Percentiles rank a stretch among this genome's conserved stretches.
Conservation (phyloP, 345 rosid species). For the Citrus hindsii region DNA sequence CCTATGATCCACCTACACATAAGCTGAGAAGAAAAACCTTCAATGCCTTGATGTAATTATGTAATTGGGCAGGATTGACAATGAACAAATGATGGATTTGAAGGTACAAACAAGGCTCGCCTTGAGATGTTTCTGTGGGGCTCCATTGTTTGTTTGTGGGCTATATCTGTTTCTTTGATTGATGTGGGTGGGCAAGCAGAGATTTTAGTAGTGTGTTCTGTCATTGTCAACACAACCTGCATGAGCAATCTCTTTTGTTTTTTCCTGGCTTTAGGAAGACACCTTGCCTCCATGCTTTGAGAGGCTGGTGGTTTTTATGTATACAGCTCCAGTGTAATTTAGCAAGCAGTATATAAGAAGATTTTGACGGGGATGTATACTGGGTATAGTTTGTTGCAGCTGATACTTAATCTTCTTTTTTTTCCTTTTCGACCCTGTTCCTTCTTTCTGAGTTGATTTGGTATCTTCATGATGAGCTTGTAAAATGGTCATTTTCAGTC, state of each 20-base stretch:
- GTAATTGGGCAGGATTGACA: constrained; percentile 2
- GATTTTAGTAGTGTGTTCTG: constrained; percentile 5
- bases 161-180: constrained; percentile 11
- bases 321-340: constrained; percentile 45
- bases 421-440: background rate
- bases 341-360: constrained; percentile 38
- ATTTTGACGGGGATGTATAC: constrained; percentile 44
- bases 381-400: constrained; percentile 31
- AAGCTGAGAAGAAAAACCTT: constrained; percentile 13
- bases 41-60: constrained; percentile 4
- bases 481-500: constrained; percentile 21
- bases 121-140: constrained; percentile 21
- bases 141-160: constrained; percentile 30
- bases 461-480: constrained; percentile 17
- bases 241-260: constrained; percentile 1
- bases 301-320: constrained; percentile 23
- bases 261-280: constrained; percentile 17
- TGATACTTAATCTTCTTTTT: constrained; percentile 12
- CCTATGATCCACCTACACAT: constrained; percentile 16
- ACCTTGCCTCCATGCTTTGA: constrained; percentile 2
- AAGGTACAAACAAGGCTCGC: constrained; percentile 11
- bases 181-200: constrained; percentile 1
- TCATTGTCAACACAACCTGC: background rate
- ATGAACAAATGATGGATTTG: constrained; percentile 2
- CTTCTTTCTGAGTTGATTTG: background rate